Conservation (phyloP, 1,284 basidiomycete species). For the Serendipita sp. region DNA sequence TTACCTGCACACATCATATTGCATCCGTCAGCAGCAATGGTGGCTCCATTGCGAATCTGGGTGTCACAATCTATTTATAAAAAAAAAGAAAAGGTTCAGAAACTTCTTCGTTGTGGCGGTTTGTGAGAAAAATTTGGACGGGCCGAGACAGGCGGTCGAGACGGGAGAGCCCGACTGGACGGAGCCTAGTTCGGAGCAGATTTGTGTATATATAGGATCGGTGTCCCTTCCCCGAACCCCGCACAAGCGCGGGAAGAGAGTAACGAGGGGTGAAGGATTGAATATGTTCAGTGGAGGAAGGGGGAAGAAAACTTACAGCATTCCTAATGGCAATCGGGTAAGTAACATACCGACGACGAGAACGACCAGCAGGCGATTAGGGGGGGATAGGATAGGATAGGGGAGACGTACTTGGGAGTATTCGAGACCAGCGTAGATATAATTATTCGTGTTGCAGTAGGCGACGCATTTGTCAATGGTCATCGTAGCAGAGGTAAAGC, state of each 20-base stretch:
- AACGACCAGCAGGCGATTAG: neutral
- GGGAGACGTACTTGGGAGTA: conserved; percentile 18
- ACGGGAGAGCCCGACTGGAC: too few species aligned
- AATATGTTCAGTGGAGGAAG: neutral
- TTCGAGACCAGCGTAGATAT: conserved; percentile 53
- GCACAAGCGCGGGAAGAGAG: too few species aligned
- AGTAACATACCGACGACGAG: neutral
- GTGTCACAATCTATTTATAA: neutral
- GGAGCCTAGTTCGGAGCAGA: too few species aligned
- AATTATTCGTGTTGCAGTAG: conserved; percentile 38
- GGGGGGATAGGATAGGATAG: neutral
- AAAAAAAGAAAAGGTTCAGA: neutral
- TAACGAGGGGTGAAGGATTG: neutral
- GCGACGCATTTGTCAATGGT: conserved; percentile 50
- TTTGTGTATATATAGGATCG: too few species aligned
- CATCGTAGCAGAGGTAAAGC: neutral
- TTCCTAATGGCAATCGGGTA: neutral
- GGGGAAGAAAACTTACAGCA: neutral
- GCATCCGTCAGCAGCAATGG: neutral
- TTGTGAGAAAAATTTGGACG: too few species aligned
- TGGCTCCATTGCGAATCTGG: neutral
- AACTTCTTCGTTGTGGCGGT: neutral
- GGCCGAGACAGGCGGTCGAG: too few species aligned
- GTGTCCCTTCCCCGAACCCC: too few species aligned
- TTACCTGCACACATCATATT: conserved; percentile 6